Evolutionary conservation across 192 early-diverging fungal genomes (phyloP).

Genomic region (Entomortierella chlamydospora): DNA sequence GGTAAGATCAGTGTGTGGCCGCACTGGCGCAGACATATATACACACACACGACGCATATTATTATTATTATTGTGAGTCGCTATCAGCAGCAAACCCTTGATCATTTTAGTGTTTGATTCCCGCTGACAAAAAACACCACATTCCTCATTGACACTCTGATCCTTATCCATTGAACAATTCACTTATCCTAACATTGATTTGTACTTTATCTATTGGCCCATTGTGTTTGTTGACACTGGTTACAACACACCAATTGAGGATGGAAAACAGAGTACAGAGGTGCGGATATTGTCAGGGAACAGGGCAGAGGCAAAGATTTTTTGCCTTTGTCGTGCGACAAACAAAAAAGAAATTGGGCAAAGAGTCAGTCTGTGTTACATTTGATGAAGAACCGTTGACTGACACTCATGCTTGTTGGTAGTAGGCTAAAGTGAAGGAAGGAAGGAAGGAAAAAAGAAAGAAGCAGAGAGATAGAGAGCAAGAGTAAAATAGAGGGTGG

Average conservation of each 20-base stretch:
- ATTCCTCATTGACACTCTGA: background rate
- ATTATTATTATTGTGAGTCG: too few species aligned
- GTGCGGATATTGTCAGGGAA: too few species aligned
- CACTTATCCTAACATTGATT: background rate
- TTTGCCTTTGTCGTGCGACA: conserved; percentile 1
- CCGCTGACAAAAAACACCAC: background rate
- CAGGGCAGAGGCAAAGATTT: background rate
- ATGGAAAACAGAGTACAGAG: background rate
- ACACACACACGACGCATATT: background rate
- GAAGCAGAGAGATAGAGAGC: too few species aligned
- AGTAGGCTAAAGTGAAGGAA: too few species aligned
- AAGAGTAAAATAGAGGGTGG: too few species aligned
- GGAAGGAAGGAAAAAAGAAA: too few species aligned
- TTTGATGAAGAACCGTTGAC: background rate
- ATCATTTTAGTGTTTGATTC: background rate
- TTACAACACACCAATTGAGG: background rate
- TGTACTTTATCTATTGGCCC: background rate
- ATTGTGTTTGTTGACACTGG: background rate
- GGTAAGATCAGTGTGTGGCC: background rate
- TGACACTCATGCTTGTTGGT: too few species aligned
- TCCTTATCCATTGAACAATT: background rate
- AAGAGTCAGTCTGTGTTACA: background rate
- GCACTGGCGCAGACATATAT: background rate
- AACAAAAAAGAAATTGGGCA: conserved; percentile 5
- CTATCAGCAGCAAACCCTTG: too few species aligned